phyloP scores from a whole-genome alignment of 2,329 filamentous ascomycete species.

The Microcyclosporella mali region DNA sequence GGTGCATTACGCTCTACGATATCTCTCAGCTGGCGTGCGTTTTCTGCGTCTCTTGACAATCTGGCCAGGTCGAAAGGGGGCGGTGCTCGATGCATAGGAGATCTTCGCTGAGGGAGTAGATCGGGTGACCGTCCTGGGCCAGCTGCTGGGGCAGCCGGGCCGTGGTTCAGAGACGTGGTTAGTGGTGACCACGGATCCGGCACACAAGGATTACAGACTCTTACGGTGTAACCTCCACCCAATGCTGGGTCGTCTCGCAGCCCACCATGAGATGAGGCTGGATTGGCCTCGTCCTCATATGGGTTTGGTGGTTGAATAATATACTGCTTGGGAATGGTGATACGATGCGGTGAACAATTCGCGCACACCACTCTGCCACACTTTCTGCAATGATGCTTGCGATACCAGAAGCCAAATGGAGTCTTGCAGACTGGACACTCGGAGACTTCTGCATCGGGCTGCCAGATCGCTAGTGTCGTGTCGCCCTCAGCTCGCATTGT shows the following conservation, averaged over 20 bases:
- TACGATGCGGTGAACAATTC: slow-evolving; percentile 84
- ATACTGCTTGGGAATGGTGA: slow-evolving; percentile 88
- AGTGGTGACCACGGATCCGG: slow-evolving; percentile 49
- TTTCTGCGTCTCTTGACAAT: neutral
- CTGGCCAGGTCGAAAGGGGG: too few relatives aligned
- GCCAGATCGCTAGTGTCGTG: slow-evolving; percentile 69
- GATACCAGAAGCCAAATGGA: slow-evolving; percentile 75
- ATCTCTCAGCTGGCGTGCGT: too few relatives aligned
- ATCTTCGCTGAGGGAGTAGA: too few relatives aligned
- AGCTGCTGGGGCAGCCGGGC: neutral
- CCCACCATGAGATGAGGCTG: slow-evolving; percentile 8
- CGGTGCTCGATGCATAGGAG: too few relatives aligned
- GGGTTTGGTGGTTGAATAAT: slow-evolving; percentile 68
- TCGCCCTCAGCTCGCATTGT: slow-evolving; percentile 29
- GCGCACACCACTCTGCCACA: slow-evolving; percentile 89
- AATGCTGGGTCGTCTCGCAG: slow-evolving; percentile 43
- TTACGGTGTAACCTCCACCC: slow-evolving; percentile 61
- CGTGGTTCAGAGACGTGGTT: neutral
- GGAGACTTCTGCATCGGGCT: slow-evolving; percentile 76
- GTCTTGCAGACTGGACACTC: slow-evolving; percentile 77
- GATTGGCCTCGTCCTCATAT: slow-evolving; percentile 10
- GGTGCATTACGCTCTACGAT: slow-evolving; percentile 1
- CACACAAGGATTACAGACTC: slow-evolving; percentile 67
- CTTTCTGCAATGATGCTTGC: slow-evolving; percentile 94
- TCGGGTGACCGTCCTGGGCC: slow-evolving; percentile 1